These are phyloP conservation scores for Aquilaria yunnanensis DNA, from an alignment of 345 rosid genomes.

Conservation along the genomic window DNA sequence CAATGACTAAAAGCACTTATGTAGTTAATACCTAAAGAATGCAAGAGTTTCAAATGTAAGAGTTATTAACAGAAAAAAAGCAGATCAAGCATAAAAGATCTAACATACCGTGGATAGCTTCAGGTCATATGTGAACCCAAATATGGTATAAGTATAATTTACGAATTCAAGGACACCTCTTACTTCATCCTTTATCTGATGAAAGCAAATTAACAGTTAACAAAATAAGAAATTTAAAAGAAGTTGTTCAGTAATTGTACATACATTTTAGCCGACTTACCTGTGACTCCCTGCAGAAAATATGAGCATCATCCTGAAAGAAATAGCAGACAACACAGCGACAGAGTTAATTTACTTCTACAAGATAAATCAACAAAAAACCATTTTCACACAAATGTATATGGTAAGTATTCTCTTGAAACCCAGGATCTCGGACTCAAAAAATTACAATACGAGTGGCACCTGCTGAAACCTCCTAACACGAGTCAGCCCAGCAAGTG, in stretches of 20 bases:
- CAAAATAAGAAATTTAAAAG: neutral
- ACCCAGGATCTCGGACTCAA: neutral
- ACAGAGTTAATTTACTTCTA: neutral
- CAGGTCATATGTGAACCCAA: conserved; percentile 90
- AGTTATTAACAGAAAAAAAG: no score
- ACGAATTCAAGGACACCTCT: conserved; percentile 76
- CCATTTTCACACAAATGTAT: neutral
- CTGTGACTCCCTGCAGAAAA: conserved; percentile 86
- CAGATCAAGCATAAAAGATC: no score
- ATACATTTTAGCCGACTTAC: conserved; percentile 24
- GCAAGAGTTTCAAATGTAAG: no score
- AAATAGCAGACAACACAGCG: conserved; percentile 12
- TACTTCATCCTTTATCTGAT: conserved; percentile 85
- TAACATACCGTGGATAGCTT: conserved; percentile 82
- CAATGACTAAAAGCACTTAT: no score
- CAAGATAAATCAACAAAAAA: conserved; percentile 1
- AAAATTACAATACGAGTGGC: conserved; percentile 5
- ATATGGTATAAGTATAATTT: conserved; percentile 53
- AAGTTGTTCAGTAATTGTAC: neutral
- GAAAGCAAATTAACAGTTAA: conserved; percentile 10
- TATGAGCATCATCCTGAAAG: conserved; percentile 93
- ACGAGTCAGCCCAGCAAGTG: conserved; percentile 90
- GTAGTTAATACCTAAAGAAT: no score
- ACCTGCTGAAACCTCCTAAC: conserved; percentile 99
- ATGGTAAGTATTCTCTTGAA: neutral